Percentiles rank a stretch among this genome's conserved stretches.
Evolutionary conservation across 768 basidiomycete genomes (phyloP).

Genomic region (Hygrocybe punicea): DNA sequence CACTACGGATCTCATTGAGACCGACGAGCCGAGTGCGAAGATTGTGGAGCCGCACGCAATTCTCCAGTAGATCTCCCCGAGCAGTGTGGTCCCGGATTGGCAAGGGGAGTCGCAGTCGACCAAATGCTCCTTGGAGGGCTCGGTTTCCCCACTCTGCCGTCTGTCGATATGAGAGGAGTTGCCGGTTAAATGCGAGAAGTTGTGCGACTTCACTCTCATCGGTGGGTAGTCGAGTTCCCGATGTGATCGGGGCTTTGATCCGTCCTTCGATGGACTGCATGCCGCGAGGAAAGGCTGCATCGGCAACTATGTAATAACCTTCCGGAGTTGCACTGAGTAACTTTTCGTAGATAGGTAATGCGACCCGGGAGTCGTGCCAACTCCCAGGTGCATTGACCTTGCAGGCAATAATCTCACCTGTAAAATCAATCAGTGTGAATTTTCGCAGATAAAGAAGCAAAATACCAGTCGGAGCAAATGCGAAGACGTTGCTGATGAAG

Average conservation of each 20-base stretch:
- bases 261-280: constrained; percentile 9
- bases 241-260: constrained; percentile 41
- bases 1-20: constrained; percentile 40
- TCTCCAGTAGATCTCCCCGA: constrained; percentile 36
- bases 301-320: constrained; percentile 37
- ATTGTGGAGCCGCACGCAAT: constrained; percentile 34
- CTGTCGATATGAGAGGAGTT: constrained; percentile 46
- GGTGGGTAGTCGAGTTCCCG: constrained; percentile 20
- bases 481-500: constrained; percentile 36
- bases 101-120: constrained; percentile 41
- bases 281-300: constrained; percentile 41
- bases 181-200: constrained; percentile 28
- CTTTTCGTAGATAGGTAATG: constrained; percentile 38
- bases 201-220: constrained; percentile 19
- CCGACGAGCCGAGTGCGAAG: constrained; percentile 34
- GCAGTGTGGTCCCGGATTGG: constrained; percentile 26
- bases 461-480: constrained; percentile 24
- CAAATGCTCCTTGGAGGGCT: constrained; percentile 45
- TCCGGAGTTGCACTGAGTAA: constrained; percentile 25
- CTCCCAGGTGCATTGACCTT: constrained; percentile 39
- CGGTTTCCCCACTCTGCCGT: constrained; percentile 53
- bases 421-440: background rate
- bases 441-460: background rate
- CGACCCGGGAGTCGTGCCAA: constrained; percentile 42
- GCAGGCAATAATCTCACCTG: constrained; percentile 37